Base-by-base conservation (phyloP, 2,329 filamentous ascomycete species). In the Alternaria triticimaculans region DNA sequence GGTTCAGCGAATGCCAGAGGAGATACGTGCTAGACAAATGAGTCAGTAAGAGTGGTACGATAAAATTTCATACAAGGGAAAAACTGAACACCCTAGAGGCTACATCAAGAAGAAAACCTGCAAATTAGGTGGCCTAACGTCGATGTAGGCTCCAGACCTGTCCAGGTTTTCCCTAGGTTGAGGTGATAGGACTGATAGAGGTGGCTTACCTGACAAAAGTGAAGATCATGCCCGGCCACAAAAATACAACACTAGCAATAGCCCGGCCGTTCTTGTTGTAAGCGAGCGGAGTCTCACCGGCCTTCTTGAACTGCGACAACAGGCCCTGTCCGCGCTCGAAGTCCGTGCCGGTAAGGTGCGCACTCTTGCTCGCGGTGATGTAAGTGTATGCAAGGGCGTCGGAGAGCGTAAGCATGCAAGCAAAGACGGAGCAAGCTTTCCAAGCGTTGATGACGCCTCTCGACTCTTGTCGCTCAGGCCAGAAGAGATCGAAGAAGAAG, bases 401-500 rank as follows among this genome's bases (percentile, higher is more conserved):
- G 2, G 82, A 81, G 1, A 87, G 75, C 14, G 83, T 80, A 66
- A 86, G 81, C 11, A 85, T 33, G 33, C 81, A 83, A 8, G 87
- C 79, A 3, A 86, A 71, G 2, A 87, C 74, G 0, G 84, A 83
- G 65, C 82, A 85, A 11, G 84, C 80, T 69, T 82, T 85, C 87
- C 87, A 89, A 1, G 86, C 84, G n/a, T 83, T 68, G 53, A 84
- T 83, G 4, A 88, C 85, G 20, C 79, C 73, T 20, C 65, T 72
- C 5, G 80, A 83, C 64, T 89, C 87, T 10, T 80, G 73, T 51
- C 87, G 81, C 55, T 86, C 85, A 0, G 87, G 87, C 85, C 86
- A 88, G 78, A 88, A 87, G 4, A 89, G 82, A 70, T 88, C 87
- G 76, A 88, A 88, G 80, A 88, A 88, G 80, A 88, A 88, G 0